Evolutionary conservation across 192 early-diverging fungal species (phyloP).

Genomic region (Pilaira anomala): DNA sequence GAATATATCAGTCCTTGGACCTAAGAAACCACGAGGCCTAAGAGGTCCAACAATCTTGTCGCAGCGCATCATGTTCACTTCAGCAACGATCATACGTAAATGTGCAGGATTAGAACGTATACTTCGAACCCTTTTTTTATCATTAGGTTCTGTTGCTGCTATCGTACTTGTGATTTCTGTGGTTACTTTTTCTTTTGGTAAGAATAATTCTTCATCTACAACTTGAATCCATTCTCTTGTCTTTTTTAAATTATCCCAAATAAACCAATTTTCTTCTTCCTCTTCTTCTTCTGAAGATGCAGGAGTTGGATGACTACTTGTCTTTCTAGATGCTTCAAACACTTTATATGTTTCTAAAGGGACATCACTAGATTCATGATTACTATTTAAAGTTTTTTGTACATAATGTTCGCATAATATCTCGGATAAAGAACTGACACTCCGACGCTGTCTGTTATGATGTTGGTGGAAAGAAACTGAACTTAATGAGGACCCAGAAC

Average conservation of each 20-base stretch:
- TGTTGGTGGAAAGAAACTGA: too few species aligned
- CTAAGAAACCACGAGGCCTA: constrained; percentile 40
- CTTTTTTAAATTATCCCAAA: background rate
- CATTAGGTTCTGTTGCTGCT: background rate
- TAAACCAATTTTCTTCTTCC: constrained; percentile 3
- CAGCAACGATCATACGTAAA: constrained; percentile 52
- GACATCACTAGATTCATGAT: constrained; percentile 5
- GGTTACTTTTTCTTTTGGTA: too few species aligned
- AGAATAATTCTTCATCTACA: background rate
- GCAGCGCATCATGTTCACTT: constrained; percentile 53
- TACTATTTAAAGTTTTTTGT: constrained; percentile 10
- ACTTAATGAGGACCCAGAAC: too few species aligned
- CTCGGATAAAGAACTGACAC: constrained; percentile 16
- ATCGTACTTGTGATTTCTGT: background rate
- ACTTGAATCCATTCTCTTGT: constrained; percentile 23
- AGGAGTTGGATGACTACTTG: background rate
- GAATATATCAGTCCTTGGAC: constrained; percentile 37
- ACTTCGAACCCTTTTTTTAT: constrained; percentile 20
- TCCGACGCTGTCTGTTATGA: constrained; percentile 1
- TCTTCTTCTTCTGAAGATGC: background rate
- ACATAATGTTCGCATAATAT: constrained; percentile 28
- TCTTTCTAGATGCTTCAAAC: constrained; percentile 15
- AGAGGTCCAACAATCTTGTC: constrained; percentile 48
- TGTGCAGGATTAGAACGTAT: constrained; percentile 45
- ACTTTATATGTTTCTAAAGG: constrained; percentile 23